Percentiles rank a stretch among this genome's conserved stretches.
Evolutionary conservation across 2,329 filamentous ascomycete species (phyloP).

Genomic region (Coniochaeta ligniaria): DNA sequence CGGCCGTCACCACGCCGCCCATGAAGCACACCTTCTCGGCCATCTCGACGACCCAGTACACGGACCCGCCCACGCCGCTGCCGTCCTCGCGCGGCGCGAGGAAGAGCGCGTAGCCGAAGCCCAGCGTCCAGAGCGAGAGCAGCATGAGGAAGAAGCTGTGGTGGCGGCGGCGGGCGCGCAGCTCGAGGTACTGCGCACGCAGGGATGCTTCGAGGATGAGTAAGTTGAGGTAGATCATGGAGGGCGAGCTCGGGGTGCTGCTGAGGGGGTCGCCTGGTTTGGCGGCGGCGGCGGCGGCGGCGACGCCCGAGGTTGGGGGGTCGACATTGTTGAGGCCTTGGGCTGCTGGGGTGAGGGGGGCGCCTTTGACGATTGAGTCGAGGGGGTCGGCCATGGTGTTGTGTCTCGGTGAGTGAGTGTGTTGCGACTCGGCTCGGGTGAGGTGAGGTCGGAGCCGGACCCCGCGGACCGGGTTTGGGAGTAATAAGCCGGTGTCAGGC

Average conservation of each 20-base stretch:
- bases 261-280: constrained; percentile 64
- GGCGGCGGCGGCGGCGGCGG: constrained; percentile 38
- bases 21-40: constrained; percentile 87
- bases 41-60: constrained; percentile 94
- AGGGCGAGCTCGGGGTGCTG: constrained; percentile 79
- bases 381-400: constrained; percentile 56
- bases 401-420: not conserved
- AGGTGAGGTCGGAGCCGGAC: not conserved
- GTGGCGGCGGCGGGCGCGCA: constrained; percentile 80
- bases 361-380: constrained; percentile 90
- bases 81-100: constrained; percentile 95
- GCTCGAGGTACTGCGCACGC: constrained; percentile 84
- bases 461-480: not conserved
- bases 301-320: constrained; percentile 43
- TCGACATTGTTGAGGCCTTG: not conserved
- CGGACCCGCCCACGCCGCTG: constrained; percentile 79
- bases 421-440: not conserved
- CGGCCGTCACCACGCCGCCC: constrained; percentile 78
- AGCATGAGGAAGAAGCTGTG: constrained; percentile 88
- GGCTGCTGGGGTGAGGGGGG: constrained; percentile 36
- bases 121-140: constrained; percentile 70
- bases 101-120: constrained; percentile 87
- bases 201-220: constrained; percentile 93
- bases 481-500: not conserved
- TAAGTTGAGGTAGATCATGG: constrained; percentile 96